Base-by-base conservation (phyloP, 805 yeast species). In the Clavispora asparagi region DNA sequence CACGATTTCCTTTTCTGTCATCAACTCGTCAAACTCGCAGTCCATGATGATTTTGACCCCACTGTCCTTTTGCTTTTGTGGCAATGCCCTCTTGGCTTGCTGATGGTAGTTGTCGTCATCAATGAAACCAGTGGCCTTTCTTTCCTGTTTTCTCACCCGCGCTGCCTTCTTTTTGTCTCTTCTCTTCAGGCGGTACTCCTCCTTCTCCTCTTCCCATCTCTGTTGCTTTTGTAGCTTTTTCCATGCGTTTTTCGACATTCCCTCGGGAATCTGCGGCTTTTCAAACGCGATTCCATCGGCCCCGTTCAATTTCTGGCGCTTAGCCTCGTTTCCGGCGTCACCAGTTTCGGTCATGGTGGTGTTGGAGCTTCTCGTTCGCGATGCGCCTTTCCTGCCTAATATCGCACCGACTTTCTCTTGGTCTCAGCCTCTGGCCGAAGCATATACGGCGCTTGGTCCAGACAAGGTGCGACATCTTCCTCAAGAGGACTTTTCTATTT, bases 11-110 rank as follows among this genome's bases (percentile, higher is more conserved):
- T 83, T 83, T 16, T 82, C 87, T 32, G 76, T 79, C 99, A 94
- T 94, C 57, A 86, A 60, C 39, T 87, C 94, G 59, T 94, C 98
- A 63, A 92, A 92, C 13, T 78, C 86, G 66, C 99, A 92, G 65
- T 92, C 99, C 52, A 91, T 60, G n/a, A 91, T 68, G 26, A 91
- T 71, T 6, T 62, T 67, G 7, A 81, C 74, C 0, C 77, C 80
- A 2, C 81, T 71, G 11, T 65, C 65, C 2, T 51, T 55, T 58
- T 83, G 90, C 12, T 70, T 67, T 19, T 66, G 48, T 0, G 68
- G 73, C n/a, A 73, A 68, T 35, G 60, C 61, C 33, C 64, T 64
- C 46, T 53, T 58, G 42, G 51, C 56, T 37, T 48, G 51, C 45
- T 46, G 62, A 35, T 61, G 66, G 46, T 61, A 58, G 40, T 61